These are phyloP conservation scores for Primulina huaijiensis DNA, from an alignment of 257 asterid species.

Conservation along the genomic window DNA sequence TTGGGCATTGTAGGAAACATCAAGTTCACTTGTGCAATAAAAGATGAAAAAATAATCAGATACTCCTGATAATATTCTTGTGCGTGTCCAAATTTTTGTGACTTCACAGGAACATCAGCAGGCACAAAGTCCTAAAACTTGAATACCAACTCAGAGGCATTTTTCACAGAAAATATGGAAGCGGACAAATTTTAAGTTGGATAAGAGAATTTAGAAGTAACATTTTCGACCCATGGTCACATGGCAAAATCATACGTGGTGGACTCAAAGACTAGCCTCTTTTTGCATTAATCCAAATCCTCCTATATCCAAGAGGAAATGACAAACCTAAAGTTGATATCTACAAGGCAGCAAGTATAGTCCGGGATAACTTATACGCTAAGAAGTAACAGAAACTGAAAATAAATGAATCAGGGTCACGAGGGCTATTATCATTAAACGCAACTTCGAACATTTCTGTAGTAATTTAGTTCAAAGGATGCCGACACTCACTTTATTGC, in stretches of 20 bases:
- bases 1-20: background rate
- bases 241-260: background rate
- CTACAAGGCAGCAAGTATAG: background rate
- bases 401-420: background rate
- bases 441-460: background rate
- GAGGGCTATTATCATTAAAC: background rate
- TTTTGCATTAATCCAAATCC: background rate
- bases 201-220: background rate
- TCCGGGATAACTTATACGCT: background rate
- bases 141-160: background rate
- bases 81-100: background rate
- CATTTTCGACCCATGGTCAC: background rate
- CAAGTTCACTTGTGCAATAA: background rate
- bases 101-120: background rate
- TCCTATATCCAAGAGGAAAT: background rate
- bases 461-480: slow-evolving; percentile 6
- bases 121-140: background rate
- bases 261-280: background rate
- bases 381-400: slow-evolving; percentile 5
- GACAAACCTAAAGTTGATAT: background rate
- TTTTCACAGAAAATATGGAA: too few relatives aligned
- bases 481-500: slow-evolving; percentile 49
- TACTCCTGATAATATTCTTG: background rate
- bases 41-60: background rate
- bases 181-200: background rate